Percentiles rank a stretch among this genome's conserved stretches.
Conservation (phyloP, 768 basidiomycete species). For the Mycena sanguinolenta region DNA sequence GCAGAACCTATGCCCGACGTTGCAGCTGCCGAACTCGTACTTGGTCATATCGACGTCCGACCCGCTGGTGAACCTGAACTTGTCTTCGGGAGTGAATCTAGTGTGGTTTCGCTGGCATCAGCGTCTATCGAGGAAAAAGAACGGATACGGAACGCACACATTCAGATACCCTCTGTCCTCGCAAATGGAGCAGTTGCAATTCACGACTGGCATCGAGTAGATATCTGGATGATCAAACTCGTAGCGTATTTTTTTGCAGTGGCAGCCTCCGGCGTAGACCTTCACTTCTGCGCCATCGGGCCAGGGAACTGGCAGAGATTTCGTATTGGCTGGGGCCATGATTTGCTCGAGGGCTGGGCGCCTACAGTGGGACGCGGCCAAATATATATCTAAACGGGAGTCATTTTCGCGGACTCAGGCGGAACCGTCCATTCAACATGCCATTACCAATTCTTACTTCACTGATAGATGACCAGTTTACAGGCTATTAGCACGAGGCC, state of each 20-base stretch:
- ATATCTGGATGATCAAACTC: slow-evolving; percentile 33
- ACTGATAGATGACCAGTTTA: no score
- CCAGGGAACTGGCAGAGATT: slow-evolving; percentile 25
- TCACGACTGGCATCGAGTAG: slow-evolving; percentile 21
- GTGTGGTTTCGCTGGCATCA: background rate
- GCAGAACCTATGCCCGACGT: slow-evolving; percentile 22
- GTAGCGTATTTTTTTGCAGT: slow-evolving; percentile 33
- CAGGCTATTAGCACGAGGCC: no score
- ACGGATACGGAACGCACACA: slow-evolving; percentile 25
- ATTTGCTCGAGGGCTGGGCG: no score
- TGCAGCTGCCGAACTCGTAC: slow-evolving; percentile 3
- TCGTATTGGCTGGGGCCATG: background rate
- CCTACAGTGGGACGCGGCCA: no score
- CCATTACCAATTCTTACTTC: no score
- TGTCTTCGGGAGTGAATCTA: slow-evolving; percentile 16
- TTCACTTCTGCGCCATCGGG: slow-evolving; percentile 17
- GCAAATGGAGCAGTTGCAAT: slow-evolving; percentile 35
- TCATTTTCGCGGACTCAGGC: no score
- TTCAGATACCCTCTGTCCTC: slow-evolving; percentile 22
- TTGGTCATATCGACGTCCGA: slow-evolving; percentile 18
- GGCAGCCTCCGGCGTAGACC: slow-evolving; percentile 32
- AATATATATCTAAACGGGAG: no score
- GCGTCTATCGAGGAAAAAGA: background rate
- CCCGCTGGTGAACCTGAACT: slow-evolving; percentile 27
- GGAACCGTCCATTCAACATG: no score